Evolutionary conservation across 2,329 filamentous ascomycete genomes (phyloP).

Genomic region (Stagonosporopsis rhizophila): DNA sequence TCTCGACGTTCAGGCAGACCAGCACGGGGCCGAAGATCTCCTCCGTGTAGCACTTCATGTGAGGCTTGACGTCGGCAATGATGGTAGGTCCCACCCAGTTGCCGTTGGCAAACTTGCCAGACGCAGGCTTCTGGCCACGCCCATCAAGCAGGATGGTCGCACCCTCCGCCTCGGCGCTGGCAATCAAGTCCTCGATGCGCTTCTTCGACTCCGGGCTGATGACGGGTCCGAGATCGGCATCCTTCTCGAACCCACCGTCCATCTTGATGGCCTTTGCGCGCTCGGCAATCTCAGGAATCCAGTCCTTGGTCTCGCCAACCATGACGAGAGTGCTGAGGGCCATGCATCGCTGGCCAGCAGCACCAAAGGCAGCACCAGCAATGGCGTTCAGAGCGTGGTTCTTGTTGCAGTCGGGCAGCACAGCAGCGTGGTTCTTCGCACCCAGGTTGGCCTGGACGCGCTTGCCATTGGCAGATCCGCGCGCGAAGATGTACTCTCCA

Average conservation of each 20-base stretch:
- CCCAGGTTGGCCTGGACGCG: constrained; percentile 87
- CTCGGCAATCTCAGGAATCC: constrained; percentile 79
- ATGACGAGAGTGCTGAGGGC: constrained; percentile 82
- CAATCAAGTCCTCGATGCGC: constrained; percentile 78
- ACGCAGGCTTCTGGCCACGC: constrained; percentile 74
- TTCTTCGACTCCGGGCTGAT: constrained; percentile 81
- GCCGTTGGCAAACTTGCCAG: constrained; percentile 78
- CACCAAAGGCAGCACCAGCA: constrained; percentile 82
- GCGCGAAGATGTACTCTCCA: constrained; percentile 83
- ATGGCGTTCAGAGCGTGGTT: constrained; percentile 88
- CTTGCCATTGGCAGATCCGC: constrained; percentile 84
- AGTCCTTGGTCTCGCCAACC: constrained; percentile 84
- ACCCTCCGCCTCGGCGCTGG: constrained; percentile 78
- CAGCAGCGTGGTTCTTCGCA: constrained; percentile 86
- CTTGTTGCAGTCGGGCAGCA: constrained; percentile 87
- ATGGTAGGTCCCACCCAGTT: constrained; percentile 85
- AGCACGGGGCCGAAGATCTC: constrained; percentile 88
- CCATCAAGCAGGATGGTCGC: constrained; percentile 85
- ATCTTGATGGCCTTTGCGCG: constrained; percentile 75
- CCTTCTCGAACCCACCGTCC: constrained; percentile 81
- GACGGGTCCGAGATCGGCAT: constrained; percentile 81
- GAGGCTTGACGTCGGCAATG: constrained; percentile 78
- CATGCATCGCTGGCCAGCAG: constrained; percentile 87
- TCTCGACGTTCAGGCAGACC: constrained; percentile 79
- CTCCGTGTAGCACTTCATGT: constrained; percentile 85